These are phyloP conservation scores for Xylariaceae sp. DNA, from an alignment of 2,329 filamentous ascomycete genomes.

Conservation along the genomic window DNA sequence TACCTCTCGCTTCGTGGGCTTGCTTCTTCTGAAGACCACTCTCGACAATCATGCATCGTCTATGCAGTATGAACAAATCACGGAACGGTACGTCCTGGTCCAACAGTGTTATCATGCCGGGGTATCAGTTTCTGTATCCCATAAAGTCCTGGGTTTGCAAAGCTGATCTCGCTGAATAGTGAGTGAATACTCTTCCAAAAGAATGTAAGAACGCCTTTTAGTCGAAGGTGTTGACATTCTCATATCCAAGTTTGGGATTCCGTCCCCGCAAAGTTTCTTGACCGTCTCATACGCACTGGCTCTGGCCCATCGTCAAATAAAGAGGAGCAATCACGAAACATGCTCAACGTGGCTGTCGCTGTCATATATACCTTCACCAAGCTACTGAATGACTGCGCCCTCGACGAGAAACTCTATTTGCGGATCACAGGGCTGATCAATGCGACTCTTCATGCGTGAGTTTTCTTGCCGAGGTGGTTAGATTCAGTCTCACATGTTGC, in stretches of 20 bases:
- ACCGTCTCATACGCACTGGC: conserved; percentile 59
- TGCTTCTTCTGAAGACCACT: conserved; percentile 64
- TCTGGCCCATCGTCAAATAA: conserved; percentile 34
- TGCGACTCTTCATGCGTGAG: conserved; percentile 43
- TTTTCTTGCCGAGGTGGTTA: neutral
- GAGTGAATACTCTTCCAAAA: too few relatives aligned
- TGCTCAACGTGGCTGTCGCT: conserved; percentile 62
- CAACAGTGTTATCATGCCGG: too few relatives aligned
- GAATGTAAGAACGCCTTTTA: too few relatives aligned
- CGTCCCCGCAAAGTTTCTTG: conserved; percentile 62
- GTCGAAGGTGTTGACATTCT: too few relatives aligned
- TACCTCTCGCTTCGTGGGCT: conserved; percentile 65
- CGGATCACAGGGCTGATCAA: conserved; percentile 54
- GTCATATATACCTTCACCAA: conserved; percentile 61
- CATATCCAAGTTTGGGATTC: conserved; percentile 49
- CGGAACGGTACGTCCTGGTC: conserved; percentile 15
- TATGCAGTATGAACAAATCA: conserved; percentile 46
- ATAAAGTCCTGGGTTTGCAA: too few relatives aligned
- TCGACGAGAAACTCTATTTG: conserved; percentile 44
- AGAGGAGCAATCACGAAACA: conserved; percentile 51
- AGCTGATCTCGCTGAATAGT: too few relatives aligned
- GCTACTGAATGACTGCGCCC: conserved; percentile 51
- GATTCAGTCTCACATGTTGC: neutral
- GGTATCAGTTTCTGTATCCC: too few relatives aligned
- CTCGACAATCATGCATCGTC: conserved; percentile 55